Evolutionary conservation across 1,139 yeast genomes (phyloP), one percentile per base, ranked within the genome.

Genomic region (Candida gigantensis): DNA sequence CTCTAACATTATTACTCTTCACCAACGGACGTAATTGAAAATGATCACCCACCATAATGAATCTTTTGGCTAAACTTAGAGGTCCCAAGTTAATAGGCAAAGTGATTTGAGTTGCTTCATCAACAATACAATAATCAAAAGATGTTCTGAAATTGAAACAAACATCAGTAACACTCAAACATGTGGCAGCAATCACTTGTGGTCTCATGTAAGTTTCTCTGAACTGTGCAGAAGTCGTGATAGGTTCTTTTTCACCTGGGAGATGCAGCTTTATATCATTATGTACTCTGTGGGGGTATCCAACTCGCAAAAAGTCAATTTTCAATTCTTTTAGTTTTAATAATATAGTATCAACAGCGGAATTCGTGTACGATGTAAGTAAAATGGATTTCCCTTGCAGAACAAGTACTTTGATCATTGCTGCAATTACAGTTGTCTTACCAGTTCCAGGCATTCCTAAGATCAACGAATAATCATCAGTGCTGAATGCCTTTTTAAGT

Each of bases 401-500:
- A 0, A 83, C 84, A 24, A 92, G 60, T 26, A 74, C 62, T 41
- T 74, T 69, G 30, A 90, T 83, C 11, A 92, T 57, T 32, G 83
- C 81, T 0, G 95, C 87, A 41, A 92, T 87, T 0, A 90, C 84
- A 0, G 97, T 90, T 0, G 98, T 92, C 55, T 94, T 92, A 11
- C 99, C 99, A 0, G 98, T 92, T 2, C 99, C 99, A 0, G 98
- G 98, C 98, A 94, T 92, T 1, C 99, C 99, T 40, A 90, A 63
- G 23, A 92, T 77, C 46, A 92, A 67, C 2, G 92, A 70, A 55
- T 86, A 92, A 54, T 90, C 96, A 34, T 81, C 60, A 0, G 95
- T 74, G 13, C 72, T 57, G 36, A 88, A 55, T 0, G 80, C 88
- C 45, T 72, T 75, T 9, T 78, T 72, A 30, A 92, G 71, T 0